Base-by-base conservation (phyloP, 140 eudicot genomes). In the Cichorium intybus region DNA sequence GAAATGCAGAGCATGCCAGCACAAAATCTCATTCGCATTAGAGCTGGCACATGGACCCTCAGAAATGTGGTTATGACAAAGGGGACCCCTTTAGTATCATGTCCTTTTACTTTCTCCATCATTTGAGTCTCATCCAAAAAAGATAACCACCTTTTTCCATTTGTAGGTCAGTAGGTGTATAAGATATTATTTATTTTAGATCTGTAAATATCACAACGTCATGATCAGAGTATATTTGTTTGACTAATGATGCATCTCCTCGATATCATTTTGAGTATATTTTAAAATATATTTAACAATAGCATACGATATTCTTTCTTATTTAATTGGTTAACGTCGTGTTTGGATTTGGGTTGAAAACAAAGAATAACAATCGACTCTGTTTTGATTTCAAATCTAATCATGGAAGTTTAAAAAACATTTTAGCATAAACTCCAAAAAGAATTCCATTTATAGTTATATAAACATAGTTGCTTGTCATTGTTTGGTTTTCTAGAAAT, bases 21-120 rank as follows among this genome's bases (percentile, higher is more conserved):
- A 63, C 69, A 63, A 46, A 47, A 63, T 10, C 39, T 27, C 57
- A 47, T 26, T 47, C 47, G 69, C 46, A 63, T 39, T 55, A 66
- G 55, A 66, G 24, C 17, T 15, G 58, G 50, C 45, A 62, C 5
- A 63, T 11, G 69, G 41, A 5, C 45, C 52, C 28, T 33, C 21
- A 12, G 5, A 52, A 66, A 51, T 66, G 28, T 35, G 61, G 23
- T 34, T 34, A 66, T 66, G 51, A 52, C 41, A 34, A 51, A 34
- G n/a, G 21, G 72, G 72, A 66, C 72, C 62, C 35, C 51, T 66
- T 4, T 63, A 53, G 24, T 52, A 66, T 50, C 71, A 66, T 51
- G 71, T 27, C 48, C 26, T 37, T 35, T 50, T 65, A 23, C 62
- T 66, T 52, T 66, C 10, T 66, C 45, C 62, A 56, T 52, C 51